phyloP scores from a whole-genome alignment of 208 protist genomes.

The Balamuthia mandrillaris region DNA sequence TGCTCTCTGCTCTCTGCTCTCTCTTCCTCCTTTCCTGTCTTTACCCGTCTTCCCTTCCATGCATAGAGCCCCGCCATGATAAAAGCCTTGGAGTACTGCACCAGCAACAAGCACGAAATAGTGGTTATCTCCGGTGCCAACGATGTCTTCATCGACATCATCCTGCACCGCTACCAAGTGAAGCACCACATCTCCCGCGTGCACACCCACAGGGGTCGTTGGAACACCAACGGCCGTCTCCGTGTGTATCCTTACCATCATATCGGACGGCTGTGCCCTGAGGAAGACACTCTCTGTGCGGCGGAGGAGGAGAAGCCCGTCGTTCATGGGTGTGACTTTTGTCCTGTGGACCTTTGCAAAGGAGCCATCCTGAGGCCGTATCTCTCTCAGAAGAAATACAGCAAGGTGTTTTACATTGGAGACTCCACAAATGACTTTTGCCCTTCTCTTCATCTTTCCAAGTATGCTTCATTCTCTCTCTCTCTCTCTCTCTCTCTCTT shows the following conservation, averaged over 20 bases:
- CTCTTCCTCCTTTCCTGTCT: too few species aligned
- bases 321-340: not conserved
- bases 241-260: not conserved
- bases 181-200: not conserved
- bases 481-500: not conserved
- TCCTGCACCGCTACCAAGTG: not conserved
- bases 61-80: not conserved
- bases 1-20: not conserved
- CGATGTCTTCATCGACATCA: constrained; percentile 31
- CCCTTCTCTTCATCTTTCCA: not conserved
- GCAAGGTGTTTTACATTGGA: constrained; percentile 10
- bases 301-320: not conserved
- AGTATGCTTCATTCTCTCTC: not conserved
- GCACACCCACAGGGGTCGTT: not conserved
- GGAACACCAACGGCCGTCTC: not conserved
- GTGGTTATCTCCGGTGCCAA: constrained; percentile 26
- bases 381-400: not conserved
- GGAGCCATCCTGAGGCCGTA: not conserved
- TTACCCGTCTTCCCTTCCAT: not conserved
- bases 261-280: not conserved
- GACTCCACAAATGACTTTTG: constrained; percentile 25
- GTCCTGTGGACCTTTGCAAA: constrained; percentile 10
- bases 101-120: not conserved
- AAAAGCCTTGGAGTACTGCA: constrained; percentile 9
- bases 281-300: not conserved